Evolutionary conservation across 768 basidiomycete species (phyloP), one percentile per base, ranked within the genome.

Genomic region (Boletus patriciae): DNA sequence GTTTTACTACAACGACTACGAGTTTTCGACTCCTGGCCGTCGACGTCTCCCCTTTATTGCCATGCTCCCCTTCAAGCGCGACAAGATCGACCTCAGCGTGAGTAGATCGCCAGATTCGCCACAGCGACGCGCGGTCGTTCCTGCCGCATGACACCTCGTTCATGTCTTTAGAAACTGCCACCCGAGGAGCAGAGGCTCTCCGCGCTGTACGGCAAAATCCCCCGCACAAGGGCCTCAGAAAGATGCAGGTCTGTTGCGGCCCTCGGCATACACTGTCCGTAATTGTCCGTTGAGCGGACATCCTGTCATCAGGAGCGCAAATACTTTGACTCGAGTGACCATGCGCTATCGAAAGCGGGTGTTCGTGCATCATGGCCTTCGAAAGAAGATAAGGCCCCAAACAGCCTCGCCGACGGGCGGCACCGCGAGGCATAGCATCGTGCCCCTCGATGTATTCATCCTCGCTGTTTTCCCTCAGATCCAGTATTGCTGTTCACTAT

Each of bases 291-390:
- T 53, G 45, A 59, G 49, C 59, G 42, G 53, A 40, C 38, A 31
- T 16, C 52, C 55, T 60, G n/a, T 45, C 23, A 50, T 37, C 64
- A 98, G 95, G 96, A 99, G 70, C 91, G 97, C 67, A 98, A 98
- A 76, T 99, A 94, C 77, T 99, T 99, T 73, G 97, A 98, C 76
- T 98, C 96, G 54, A 97, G 97, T 55, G 97, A 99, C 73, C 98
- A 98, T 69, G 95, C 95, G 31, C 80, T 99, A 62, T 94, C 93
- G 49, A 98, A 98, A 74, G 97, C 97, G 3, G 90, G 97, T 27
- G 87, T n/a, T n/a, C n/a, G n/a, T n/a, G n/a, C n/a, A n/a, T n/a
- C n/a, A n/a, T n/a, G n/a, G n/a, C n/a, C n/a, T n/a, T n/a, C n/a
- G n/a, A n/a, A n/a, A n/a, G n/a, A n/a, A n/a, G n/a, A n/a, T n/a